These are phyloP conservation scores for Candida sphagnicola DNA, from an alignment of 805 yeast species.

Conservation along the genomic window DNA sequence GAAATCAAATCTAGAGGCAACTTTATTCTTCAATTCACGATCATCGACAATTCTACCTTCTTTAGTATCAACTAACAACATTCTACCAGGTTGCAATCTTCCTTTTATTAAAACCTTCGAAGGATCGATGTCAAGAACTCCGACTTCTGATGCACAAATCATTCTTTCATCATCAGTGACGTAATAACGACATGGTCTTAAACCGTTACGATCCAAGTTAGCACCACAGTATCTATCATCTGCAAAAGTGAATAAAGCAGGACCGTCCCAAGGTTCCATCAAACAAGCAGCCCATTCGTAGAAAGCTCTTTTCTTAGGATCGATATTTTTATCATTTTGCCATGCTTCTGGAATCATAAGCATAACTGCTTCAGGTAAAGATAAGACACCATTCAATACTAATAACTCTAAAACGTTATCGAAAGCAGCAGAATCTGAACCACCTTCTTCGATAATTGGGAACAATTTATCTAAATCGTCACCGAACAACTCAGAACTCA, in stretches of 20 bases:
- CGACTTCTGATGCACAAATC: slow-evolving; percentile 98
- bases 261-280: slow-evolving; percentile 99
- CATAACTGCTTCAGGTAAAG: slow-evolving; percentile 97
- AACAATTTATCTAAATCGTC: slow-evolving; percentile 86
- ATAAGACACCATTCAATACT: slow-evolving; percentile 85
- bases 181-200: slow-evolving; percentile 97
- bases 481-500: slow-evolving; percentile 83
- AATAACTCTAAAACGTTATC: slow-evolving; percentile 92
- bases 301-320: slow-evolving; percentile 87
- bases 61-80: slow-evolving; percentile 91
- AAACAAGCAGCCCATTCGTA: slow-evolving; percentile 99
- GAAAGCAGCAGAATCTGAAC: slow-evolving; percentile 96
- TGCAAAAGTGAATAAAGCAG: slow-evolving; percentile 93
- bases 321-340: slow-evolving; percentile 86
- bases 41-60: slow-evolving; percentile 93
- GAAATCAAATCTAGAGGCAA: slow-evolving; percentile 83
- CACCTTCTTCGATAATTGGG: slow-evolving; percentile 97
- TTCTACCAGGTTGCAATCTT: slow-evolving; percentile 91
- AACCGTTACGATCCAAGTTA: slow-evolving; percentile 92
- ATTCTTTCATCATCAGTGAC: slow-evolving; percentile 91
- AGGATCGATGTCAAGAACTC: slow-evolving; percentile 88
- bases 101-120: slow-evolving; percentile 85
- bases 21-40: slow-evolving; percentile 74
- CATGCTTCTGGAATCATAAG: slow-evolving; percentile 96
- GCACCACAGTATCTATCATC: slow-evolving; percentile 99